These are phyloP conservation scores for Evernia prunastri DNA, from an alignment of 495 filamentous ascomycete species.

Conservation along the genomic window DNA sequence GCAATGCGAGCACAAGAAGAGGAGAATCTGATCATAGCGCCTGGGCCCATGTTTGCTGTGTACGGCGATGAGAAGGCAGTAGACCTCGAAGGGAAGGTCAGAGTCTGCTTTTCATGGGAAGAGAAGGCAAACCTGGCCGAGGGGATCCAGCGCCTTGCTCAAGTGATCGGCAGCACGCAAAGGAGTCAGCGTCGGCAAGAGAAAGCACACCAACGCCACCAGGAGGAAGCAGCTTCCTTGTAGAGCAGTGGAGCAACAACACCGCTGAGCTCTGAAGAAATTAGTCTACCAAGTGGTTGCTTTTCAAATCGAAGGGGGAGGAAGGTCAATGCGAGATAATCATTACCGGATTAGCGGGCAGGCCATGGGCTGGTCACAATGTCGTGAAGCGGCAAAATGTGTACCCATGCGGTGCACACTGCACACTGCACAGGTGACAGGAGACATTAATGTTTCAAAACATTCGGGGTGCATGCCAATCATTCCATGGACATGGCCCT, in stretches of 20 bases:
- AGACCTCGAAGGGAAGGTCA: slow-evolving; percentile 49
- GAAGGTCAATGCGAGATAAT: not conserved
- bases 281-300: not conserved
- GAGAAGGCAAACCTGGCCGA: slow-evolving; percentile 59
- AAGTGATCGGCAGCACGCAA: slow-evolving; percentile 28
- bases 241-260: too few species aligned
- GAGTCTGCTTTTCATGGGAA: slow-evolving; percentile 74
- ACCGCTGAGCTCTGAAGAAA: not conserved
- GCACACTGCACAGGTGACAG: not conserved
- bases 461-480: not conserved
- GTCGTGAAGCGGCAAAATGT: not conserved
- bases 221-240: not conserved
- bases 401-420: too few species aligned
- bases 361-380: not conserved
- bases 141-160: slow-evolving; percentile 56
- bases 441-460: not conserved
- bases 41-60: slow-evolving; percentile 63
- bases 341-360: not conserved
- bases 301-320: not conserved
- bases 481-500: too few species aligned
- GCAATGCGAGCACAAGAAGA: slow-evolving; percentile 46
- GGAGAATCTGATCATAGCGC: slow-evolving; percentile 56
- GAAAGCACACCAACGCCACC: not conserved
- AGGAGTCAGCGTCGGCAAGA: slow-evolving; percentile 10
- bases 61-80: slow-evolving; percentile 44